These are phyloP conservation scores for Phytophthora hybrid DNA, from an alignment of 352 stramenopile genomes.

Conservation along the genomic window DNA sequence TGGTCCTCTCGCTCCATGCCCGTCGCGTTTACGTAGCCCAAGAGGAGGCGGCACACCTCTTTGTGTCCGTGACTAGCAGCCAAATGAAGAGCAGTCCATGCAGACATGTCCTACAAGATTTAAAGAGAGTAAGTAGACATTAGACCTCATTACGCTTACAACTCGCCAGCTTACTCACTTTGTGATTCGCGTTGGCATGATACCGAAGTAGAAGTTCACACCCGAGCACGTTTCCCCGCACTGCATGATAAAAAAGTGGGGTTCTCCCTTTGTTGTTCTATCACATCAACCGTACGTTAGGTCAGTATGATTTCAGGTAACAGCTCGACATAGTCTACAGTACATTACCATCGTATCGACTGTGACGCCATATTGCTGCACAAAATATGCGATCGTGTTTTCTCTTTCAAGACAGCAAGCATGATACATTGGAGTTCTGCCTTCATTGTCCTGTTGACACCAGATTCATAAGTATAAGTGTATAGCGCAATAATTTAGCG, in stretches of 20 bases:
- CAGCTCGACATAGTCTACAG: background rate
- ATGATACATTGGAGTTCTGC: constrained; percentile 56
- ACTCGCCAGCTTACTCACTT: constrained; percentile 21
- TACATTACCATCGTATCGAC: constrained; percentile 39
- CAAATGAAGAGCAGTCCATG: constrained; percentile 56
- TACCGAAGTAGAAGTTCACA: constrained; percentile 51
- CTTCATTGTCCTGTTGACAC: constrained; percentile 47
- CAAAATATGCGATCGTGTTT: constrained; percentile 44
- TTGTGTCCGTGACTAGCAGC: constrained; percentile 53
- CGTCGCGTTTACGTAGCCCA: constrained; percentile 28
- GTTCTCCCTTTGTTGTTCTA: constrained; percentile 57
- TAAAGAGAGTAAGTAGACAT: background rate
- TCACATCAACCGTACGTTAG: background rate
- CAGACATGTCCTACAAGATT: constrained; percentile 46
- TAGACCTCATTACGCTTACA: background rate
- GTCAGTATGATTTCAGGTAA: background rate
- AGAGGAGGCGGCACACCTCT: constrained; percentile 50
- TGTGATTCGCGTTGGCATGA: constrained; percentile 51
- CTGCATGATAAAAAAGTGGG: constrained; percentile 55
- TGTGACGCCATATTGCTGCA: constrained; percentile 37
- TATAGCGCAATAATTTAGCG: background rate
- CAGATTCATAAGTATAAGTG: background rate
- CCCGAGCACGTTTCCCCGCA: constrained; percentile 51
- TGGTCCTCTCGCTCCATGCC: constrained; percentile 40
- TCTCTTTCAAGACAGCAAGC: constrained; percentile 53